These are phyloP conservation scores for Plasmodium ovale DNA, from an alignment of 169 alveolate genomes.

Conservation along the genomic window DNA sequence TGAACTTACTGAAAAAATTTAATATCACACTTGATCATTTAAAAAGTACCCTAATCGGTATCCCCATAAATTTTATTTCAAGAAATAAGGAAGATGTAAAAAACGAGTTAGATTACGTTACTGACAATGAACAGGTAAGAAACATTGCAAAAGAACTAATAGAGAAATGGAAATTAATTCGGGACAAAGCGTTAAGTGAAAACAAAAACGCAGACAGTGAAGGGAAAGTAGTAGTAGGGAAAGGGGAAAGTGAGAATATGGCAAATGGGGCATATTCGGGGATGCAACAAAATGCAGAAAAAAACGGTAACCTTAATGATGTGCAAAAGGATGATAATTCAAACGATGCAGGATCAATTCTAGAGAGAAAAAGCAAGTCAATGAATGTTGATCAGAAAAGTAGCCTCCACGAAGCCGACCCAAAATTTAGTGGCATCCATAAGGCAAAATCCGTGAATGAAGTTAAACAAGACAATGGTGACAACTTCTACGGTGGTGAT, in stretches of 20 bases:
- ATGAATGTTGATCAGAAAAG: background rate
- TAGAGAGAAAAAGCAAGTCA: too few relatives aligned
- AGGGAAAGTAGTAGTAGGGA: background rate
- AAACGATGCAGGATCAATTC: too few relatives aligned
- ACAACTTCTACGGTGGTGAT: background rate
- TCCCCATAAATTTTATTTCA: constrained; percentile 59
- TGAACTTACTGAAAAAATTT: constrained; percentile 43
- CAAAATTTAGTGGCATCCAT: background rate
- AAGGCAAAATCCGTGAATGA: background rate
- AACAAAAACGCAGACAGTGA: background rate
- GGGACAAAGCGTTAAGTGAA: constrained; percentile 35
- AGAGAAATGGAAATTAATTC: constrained; percentile 42
- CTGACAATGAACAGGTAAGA: constrained; percentile 21
- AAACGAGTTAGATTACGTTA: constrained; percentile 21
- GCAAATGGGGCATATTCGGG: background rate
- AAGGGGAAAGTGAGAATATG: background rate
- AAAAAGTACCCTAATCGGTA: constrained; percentile 48
- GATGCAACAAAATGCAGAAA: too few relatives aligned
- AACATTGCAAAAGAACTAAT: constrained; percentile 27
- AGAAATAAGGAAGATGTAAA: constrained; percentile 45
- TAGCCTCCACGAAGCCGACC: too few relatives aligned
- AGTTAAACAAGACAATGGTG: background rate
- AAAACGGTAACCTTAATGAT: background rate
- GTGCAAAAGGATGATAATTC: too few relatives aligned
- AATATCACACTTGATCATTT: constrained; percentile 48